These are phyloP conservation scores for Alternaria sp. DNA, from an alignment of 2,329 filamentous ascomycete species.

Conservation along the genomic window DNA sequence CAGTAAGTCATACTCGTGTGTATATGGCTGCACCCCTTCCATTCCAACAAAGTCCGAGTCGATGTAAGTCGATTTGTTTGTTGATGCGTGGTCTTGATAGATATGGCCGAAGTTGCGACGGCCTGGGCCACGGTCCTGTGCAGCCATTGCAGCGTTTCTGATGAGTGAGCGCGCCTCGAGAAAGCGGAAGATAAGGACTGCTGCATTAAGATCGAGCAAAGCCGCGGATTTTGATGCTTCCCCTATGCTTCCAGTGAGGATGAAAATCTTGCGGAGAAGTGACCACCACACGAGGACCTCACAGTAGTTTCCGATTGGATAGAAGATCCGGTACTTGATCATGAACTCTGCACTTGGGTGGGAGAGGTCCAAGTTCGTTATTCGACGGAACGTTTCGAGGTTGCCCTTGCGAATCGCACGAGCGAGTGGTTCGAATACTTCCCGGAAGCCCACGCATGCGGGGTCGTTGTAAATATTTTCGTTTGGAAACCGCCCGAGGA, in stretches of 20 bases:
- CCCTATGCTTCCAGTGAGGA: conserved; percentile 78
- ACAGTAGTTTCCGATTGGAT: conserved; percentile 78
- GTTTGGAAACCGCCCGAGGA: conserved; percentile 84
- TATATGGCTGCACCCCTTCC: conserved; percentile 40
- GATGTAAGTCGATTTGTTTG: conserved; percentile 51
- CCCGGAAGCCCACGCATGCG: conserved; percentile 70
- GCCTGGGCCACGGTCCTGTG: conserved; percentile 42
- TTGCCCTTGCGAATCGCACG: conserved; percentile 76
- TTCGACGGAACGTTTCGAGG: conserved; percentile 74
- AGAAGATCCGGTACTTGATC: conserved; percentile 75
- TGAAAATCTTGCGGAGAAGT: conserved; percentile 78
- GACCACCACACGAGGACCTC: conserved; percentile 86
- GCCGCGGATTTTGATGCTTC: conserved; percentile 61
- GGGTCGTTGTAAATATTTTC: conserved; percentile 70
- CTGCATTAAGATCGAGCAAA: conserved; percentile 74
- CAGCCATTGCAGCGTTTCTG: conserved; percentile 38
- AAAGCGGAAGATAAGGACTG: conserved; percentile 70
- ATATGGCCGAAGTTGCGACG: conserved; percentile 54
- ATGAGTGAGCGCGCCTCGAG: conserved; percentile 65
- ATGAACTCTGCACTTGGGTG: conserved; percentile 67
- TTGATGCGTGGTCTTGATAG: conserved; percentile 61
- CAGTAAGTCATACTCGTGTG: conserved; percentile 60
- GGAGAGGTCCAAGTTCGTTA: conserved; percentile 61
- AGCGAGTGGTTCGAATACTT: conserved; percentile 77
- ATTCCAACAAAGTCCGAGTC: conserved; percentile 58